A percentile compares a stretch with the other conserved stretches of the same genome.
Evolutionary conservation across 176 grass and related monocot species (phyloP).

Genomic region (Dactylis glomerata): DNA sequence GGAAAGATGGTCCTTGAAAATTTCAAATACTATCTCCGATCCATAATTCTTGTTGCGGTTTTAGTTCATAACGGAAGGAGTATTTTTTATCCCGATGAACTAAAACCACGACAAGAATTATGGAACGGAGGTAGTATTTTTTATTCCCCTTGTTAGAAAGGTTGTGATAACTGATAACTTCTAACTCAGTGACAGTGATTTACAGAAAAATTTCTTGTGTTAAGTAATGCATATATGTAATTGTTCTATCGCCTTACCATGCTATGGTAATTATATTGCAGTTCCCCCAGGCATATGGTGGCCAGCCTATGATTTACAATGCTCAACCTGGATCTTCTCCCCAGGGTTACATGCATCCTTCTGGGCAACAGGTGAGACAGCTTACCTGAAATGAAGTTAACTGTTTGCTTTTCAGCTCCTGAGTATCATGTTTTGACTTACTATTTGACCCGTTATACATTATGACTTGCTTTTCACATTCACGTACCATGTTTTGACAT

Average conservation of each 20-base stretch:
- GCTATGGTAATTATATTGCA: conserved; percentile 30
- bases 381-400: conserved; percentile 6
- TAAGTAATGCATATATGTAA: conserved; percentile 12
- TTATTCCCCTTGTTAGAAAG: not conserved
- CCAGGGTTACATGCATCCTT: conserved; percentile 63
- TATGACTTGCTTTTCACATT: not conserved
- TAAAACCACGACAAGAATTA: no score
- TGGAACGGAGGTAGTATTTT: not conserved
- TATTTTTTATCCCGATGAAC: not conserved
- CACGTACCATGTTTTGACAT: not conserved
- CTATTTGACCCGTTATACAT: not conserved
- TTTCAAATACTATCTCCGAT: not conserved
- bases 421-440: not conserved
- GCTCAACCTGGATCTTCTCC: conserved; percentile 51
- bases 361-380: conserved; percentile 43
- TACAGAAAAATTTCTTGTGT: not conserved
- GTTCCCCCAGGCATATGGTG: conserved; percentile 54
- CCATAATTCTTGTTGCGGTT: no score
- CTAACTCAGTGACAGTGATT: not conserved
- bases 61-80: no score
- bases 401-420: not conserved
- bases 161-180: not conserved
- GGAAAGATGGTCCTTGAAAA: not conserved
- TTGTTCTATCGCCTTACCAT: not conserved
- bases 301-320: conserved; percentile 54